Base-by-base conservation (phyloP, 2,329 filamentous ascomycete species). In the Emergomyces pasteurianus region DNA sequence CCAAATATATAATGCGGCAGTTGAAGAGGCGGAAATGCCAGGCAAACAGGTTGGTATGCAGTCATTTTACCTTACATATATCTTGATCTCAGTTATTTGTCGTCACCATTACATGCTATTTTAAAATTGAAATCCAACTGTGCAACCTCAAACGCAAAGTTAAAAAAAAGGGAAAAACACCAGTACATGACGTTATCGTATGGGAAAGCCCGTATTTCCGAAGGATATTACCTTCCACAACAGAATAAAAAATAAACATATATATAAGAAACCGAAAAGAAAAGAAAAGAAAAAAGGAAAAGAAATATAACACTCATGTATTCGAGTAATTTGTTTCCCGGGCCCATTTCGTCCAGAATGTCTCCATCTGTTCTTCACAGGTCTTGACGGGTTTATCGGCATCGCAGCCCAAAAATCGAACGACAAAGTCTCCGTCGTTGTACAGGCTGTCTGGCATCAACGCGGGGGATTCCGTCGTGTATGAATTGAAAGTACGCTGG, bases 401-500 rank as follows among this genome's bases (percentile, higher is more conserved):
- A 43, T 84, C 81, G 73, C 94, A 99, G 58, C 84, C 86, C 26
- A 84, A 79, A 68, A 97, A 89, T 62, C 87, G 84, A 63, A 95
- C 84, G 0, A 95, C 81, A 61, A 97, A 86, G 70, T 97, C 92
- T 38, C 91, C 92, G 9, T 92, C 85, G 69, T 87, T 83, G 73
- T 91, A 97, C 55, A 83, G 79, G 18, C 83, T 83, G 58, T 86
- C 86, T 40, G 67, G 65, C 7, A 67, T 66, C 9, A 73, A 72
- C 21, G 67, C 70, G 4, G 65, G 64, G 6, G 75, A 76, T 58
- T 77, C 74, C 52, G 72, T 71, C 63, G 81, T 86, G 74, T 96
- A 97, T 0, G 89, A 83, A 70, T 95, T 95, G 72, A 99, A 78
- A 40, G 82, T 80, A 58, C 87, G 83, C 74, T 99, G 94, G 2